phyloP scores from a whole-genome alignment of 1,284 basidiomycete genomes.

The Trametes versicolor region DNA sequence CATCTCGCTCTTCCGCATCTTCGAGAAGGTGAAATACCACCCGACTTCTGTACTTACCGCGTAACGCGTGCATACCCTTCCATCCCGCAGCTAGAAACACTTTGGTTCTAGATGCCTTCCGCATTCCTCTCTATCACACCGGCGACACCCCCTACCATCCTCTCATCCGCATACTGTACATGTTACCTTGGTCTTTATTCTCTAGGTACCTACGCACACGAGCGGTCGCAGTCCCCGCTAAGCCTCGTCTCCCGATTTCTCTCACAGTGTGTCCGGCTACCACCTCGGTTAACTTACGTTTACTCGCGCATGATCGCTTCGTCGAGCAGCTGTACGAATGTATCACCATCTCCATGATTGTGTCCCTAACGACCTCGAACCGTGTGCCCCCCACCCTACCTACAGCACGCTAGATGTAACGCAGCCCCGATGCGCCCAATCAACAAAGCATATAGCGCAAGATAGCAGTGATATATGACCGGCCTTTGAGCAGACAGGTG shows the following conservation, averaged over 20 bases:
- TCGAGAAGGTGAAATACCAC: conserved; percentile 84
- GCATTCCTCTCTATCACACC: background rate
- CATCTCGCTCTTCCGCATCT: conserved; percentile 88
- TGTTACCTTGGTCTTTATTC: background rate
- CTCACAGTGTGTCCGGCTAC: background rate
- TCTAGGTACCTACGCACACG: conserved; percentile 2
- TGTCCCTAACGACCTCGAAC: background rate
- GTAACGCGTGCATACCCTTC: conserved; percentile 8
- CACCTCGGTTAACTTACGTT: conserved; percentile 14
- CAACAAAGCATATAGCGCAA: background rate
- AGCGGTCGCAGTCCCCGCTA: background rate
- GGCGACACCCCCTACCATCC: conserved; percentile 20
- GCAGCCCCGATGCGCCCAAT: background rate
- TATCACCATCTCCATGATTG: conserved; percentile 17
- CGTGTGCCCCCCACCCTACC: background rate
- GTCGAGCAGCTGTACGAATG: conserved; percentile 24
- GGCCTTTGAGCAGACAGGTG: background rate
- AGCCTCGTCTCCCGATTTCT: background rate
- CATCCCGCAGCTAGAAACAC: conserved; percentile 1
- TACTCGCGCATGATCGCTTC: conserved; percentile 13
- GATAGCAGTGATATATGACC: background rate
- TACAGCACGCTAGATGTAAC: background rate
- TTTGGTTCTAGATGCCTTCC: conserved; percentile 4
- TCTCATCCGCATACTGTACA: conserved; percentile 4
- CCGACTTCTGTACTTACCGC: conserved; percentile 36